Percentiles rank a stretch among this genome's conserved stretches.
phyloP scores from a whole-genome alignment of 2,329 filamentous ascomycete genomes.

The Hansfordia pulvinata region DNA sequence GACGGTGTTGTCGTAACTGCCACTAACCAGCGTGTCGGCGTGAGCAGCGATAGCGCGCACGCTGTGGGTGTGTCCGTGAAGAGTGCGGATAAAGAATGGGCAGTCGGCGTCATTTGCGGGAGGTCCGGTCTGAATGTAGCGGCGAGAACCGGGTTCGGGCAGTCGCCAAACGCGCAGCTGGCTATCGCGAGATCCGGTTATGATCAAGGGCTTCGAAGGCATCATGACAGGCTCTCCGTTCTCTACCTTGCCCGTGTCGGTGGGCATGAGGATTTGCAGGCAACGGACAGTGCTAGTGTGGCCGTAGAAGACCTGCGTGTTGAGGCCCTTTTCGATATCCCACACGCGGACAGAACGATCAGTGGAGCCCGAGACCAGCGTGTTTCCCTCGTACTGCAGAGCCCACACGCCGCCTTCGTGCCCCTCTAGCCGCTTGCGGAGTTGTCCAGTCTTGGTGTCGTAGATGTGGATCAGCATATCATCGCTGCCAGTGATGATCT shows the following conservation, averaged over 20 bases:
- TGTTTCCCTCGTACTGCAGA: conserved; percentile 89
- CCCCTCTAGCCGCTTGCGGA: conserved; percentile 73
- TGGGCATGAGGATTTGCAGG: conserved; percentile 84
- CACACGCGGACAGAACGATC: conserved; percentile 98
- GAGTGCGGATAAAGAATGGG: conserved; percentile 82
- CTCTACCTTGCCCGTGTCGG: conserved; percentile 55
- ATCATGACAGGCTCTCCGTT: conserved; percentile 73
- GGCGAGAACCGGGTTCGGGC: conserved; percentile 63
- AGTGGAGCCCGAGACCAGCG: conserved; percentile 87
- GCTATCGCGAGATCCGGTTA: conserved; percentile 91
- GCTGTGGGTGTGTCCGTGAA: conserved; percentile 81
- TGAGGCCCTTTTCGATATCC: conserved; percentile 89
- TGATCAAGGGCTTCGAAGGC: conserved; percentile 89
- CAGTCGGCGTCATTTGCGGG: conserved; percentile 67
- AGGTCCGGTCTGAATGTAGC: conserved; percentile 67
- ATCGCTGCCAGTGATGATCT: conserved; percentile 94
- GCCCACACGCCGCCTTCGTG: conserved; percentile 98
- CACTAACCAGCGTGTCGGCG: conserved; percentile 90
- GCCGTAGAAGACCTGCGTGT: conserved; percentile 91
- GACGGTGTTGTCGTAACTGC: conserved; percentile 91
- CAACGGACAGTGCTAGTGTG: conserved; percentile 96
- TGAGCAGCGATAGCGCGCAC: conserved; percentile 93
- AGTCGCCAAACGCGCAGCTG: conserved; percentile 90
- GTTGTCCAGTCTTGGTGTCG: conserved; percentile 83
- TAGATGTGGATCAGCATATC: conserved; percentile 97